phyloP scores from a whole-genome alignment of 139 green algal genomes.

The Medakamo hakoo region DNA sequence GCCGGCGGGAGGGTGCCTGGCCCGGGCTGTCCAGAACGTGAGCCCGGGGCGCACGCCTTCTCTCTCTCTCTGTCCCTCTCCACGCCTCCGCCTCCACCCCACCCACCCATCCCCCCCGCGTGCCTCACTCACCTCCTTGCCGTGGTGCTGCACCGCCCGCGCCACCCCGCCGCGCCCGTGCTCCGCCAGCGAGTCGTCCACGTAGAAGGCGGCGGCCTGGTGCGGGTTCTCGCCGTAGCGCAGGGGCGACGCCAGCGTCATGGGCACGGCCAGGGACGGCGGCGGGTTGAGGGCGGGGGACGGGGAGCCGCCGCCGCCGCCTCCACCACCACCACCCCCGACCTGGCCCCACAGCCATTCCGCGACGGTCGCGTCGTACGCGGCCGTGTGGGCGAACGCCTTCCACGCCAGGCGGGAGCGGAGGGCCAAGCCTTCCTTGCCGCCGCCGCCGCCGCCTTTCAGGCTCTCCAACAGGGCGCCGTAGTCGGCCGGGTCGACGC shows the following conservation, averaged over 20 bases:
- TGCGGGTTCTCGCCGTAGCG: slow-evolving; percentile 97
- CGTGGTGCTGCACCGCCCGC: slow-evolving; percentile 73
- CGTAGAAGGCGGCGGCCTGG: slow-evolving; percentile 93
- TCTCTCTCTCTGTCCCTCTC: too few species aligned
- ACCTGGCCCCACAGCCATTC: slow-evolving; percentile 90
- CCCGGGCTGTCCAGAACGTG: too few species aligned
- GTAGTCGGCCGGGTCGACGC: slow-evolving; percentile 85
- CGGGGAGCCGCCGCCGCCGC: slow-evolving; percentile 1
- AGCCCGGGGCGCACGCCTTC: too few species aligned
- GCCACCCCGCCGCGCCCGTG: slow-evolving; percentile 59
- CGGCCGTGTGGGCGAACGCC: slow-evolving; percentile 90
- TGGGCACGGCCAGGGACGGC: slow-evolving; percentile 63
- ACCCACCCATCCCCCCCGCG: neutral
- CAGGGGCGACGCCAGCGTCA: slow-evolving; percentile 58
- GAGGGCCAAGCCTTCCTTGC: slow-evolving; percentile 22
- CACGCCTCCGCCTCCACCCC: too few species aligned
- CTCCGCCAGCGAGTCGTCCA: slow-evolving; percentile 73
- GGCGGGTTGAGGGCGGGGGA: slow-evolving; percentile 17
- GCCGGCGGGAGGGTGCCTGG: too few species aligned
- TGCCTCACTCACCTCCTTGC: slow-evolving; percentile 66
- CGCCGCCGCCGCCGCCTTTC: neutral
- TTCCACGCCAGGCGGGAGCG: slow-evolving; percentile 87
- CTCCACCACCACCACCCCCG: slow-evolving; percentile 8
- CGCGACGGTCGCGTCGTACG: slow-evolving; percentile 77
- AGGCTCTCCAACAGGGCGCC: slow-evolving; percentile 47